Evolutionary conservation across 2,329 filamentous ascomycete species (phyloP).

Genomic region (Aurifilum marmelostoma): DNA sequence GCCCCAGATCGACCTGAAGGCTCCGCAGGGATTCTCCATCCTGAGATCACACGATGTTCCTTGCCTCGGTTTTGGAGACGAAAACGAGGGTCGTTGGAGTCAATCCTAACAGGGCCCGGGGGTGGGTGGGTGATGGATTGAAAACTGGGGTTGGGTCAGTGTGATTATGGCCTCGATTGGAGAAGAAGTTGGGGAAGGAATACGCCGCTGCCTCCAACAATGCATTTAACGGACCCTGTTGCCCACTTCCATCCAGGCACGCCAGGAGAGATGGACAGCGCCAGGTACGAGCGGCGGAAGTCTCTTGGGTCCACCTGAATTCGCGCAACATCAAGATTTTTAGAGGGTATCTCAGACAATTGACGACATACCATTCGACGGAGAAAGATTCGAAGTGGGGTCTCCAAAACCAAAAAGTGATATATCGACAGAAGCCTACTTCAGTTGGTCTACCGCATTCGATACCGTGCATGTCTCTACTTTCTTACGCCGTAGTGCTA

Average conservation of each 20-base stretch:
- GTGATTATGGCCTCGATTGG: slow-evolving; percentile 14
- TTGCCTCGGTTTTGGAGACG: slow-evolving; percentile 22
- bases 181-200: slow-evolving; percentile 2
- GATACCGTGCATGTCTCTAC: neutral
- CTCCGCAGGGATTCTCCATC: slow-evolving; percentile 18
- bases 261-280: too few species aligned
- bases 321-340: slow-evolving; percentile 18
- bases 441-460: neutral
- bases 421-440: slow-evolving; percentile 11
- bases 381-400: neutral
- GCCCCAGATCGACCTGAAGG: slow-evolving; percentile 9
- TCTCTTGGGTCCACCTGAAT: neutral
- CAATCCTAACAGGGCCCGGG: neutral
- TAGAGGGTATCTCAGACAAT: slow-evolving; percentile 12
- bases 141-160: neutral
- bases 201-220: slow-evolving; percentile 2
- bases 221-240: neutral
- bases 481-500: neutral
- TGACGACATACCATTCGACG: slow-evolving; percentile 20
- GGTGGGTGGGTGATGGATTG: neutral
- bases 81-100: neutral
- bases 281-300: neutral
- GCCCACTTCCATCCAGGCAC: neutral
- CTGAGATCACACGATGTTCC: slow-evolving; percentile 21
- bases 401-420: slow-evolving; percentile 10